These are phyloP conservation scores for Parasitella parasitica DNA, from an alignment of 371 early-diverging fungal species.

Conservation along the genomic window DNA sequence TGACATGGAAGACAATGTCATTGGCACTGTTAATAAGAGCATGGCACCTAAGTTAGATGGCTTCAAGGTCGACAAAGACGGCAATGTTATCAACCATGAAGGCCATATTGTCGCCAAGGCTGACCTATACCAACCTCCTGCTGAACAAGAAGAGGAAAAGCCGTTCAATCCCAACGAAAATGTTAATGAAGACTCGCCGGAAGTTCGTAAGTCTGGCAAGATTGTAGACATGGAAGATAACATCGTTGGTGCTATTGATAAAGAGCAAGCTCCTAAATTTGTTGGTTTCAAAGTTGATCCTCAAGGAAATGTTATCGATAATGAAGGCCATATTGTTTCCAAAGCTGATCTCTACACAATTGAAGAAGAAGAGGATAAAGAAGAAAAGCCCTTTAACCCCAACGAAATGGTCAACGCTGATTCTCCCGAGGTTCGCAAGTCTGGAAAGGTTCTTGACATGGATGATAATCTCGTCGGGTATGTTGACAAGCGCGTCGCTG, in stretches of 20 bases:
- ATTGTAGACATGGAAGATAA: constrained; percentile 22
- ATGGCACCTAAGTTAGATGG: constrained; percentile 14
- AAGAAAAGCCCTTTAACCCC: constrained; percentile 6
- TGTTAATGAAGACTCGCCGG: constrained; percentile 21
- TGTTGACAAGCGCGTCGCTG: background rate
- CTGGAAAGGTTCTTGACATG: constrained; percentile 21
- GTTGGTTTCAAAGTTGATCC: constrained; percentile 24
- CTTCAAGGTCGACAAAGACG: constrained; percentile 14
- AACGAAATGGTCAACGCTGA: constrained; percentile 8
- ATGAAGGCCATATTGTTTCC: constrained; percentile 20
- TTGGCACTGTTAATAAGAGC: constrained; percentile 10
- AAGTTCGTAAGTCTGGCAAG: constrained; percentile 28
- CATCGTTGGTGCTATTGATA: constrained; percentile 18
- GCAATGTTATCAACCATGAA: constrained; percentile 10
- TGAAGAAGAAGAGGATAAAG: constrained; percentile 4
- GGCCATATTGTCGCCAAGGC: constrained; percentile 8
- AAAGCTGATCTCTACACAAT: constrained; percentile 19
- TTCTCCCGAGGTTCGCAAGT: constrained; percentile 18
- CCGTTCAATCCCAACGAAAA: constrained; percentile 12
- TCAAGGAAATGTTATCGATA: constrained; percentile 16
- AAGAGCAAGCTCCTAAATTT: constrained; percentile 9
- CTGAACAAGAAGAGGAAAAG: constrained; percentile 6
- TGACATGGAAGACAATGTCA: constrained; percentile 15
- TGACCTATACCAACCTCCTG: constrained; percentile 1
- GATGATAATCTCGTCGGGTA: constrained; percentile 20